Percentiles rank a stretch among this genome's conserved stretches.
Evolutionary conservation across 768 basidiomycete species (phyloP).

Genomic region (Tulasnella calospora): DNA sequence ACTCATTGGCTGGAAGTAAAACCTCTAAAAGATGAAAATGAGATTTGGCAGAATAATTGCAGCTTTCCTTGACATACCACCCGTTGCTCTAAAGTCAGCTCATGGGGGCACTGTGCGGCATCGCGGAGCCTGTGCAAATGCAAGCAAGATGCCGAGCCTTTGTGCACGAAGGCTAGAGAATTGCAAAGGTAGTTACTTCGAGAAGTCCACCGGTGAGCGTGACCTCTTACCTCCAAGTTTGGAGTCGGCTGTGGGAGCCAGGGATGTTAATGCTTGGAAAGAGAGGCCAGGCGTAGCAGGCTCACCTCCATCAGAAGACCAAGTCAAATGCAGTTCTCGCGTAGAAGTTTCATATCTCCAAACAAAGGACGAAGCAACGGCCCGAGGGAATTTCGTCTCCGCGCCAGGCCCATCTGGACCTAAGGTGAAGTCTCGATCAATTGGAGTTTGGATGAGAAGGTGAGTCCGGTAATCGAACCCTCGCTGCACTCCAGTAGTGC

Average conservation of each 20-base stretch:
- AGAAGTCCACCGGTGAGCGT: background rate
- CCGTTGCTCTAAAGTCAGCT: background rate
- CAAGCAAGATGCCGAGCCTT: background rate
- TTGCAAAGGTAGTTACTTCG: too few species aligned
- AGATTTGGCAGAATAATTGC: background rate
- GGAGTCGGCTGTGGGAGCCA: background rate
- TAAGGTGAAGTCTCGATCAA: background rate
- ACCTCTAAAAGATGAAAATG: background rate
- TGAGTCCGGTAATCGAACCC: background rate
- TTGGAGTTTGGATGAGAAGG: too few species aligned
- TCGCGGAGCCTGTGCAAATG: background rate
- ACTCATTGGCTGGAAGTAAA: background rate
- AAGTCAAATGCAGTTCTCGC: background rate
- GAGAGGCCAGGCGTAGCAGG: background rate
- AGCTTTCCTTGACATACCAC: background rate
- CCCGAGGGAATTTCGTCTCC: background rate
- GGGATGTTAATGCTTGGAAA: background rate
- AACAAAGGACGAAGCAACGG: background rate
- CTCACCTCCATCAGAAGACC: background rate
- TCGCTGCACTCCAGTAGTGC: background rate
- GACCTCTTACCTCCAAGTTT: background rate
- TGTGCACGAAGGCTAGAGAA: background rate
- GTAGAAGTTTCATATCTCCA: background rate
- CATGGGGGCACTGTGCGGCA: background rate
- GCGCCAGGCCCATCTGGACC: background rate